A percentile compares a stretch with the other conserved stretches of the same genome.
Conservation (phyloP, 2,329 filamentous ascomycete species). For the Colletotrichum sp. region DNA sequence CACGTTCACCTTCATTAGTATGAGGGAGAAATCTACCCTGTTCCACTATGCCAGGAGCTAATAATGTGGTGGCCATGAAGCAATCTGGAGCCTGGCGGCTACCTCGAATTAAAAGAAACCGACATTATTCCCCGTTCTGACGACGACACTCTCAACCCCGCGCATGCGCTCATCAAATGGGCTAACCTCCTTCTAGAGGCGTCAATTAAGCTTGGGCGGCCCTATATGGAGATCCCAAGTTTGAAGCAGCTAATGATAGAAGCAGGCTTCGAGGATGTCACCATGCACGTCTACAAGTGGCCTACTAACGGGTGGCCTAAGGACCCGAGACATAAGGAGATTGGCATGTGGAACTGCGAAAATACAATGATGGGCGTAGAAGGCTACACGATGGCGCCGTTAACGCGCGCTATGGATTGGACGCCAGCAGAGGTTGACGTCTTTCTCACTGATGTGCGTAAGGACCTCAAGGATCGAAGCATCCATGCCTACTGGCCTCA, state of each 20-base stretch:
- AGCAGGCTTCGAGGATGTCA: slow-evolving; percentile 35
- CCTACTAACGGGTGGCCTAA: slow-evolving; percentile 39
- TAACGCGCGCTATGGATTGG: slow-evolving; percentile 37
- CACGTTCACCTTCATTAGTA: too few species aligned
- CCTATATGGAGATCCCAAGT: background rate
- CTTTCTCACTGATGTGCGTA: background rate
- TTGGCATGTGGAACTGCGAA: slow-evolving; percentile 34
- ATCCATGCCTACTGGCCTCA: background rate
- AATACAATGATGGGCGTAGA: slow-evolving; percentile 37
- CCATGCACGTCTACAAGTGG: slow-evolving; percentile 32
- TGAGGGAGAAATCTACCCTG: too few species aligned
- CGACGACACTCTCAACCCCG: slow-evolving; percentile 27
- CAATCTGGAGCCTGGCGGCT: slow-evolving; percentile 41
- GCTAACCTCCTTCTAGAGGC: slow-evolving; percentile 36
- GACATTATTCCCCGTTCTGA: background rate
- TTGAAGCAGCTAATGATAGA: background rate
- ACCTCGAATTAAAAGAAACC: slow-evolving; percentile 35
- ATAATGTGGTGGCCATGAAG: too few species aligned
- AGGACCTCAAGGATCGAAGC: background rate
- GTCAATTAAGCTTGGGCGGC: background rate
- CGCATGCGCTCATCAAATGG: slow-evolving; percentile 31
- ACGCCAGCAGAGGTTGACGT: slow-evolving; percentile 32
- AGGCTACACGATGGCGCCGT: slow-evolving; percentile 36
- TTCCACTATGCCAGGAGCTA: too few species aligned
- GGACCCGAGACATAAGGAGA: slow-evolving; percentile 33